Percentiles rank a stretch among this genome's conserved stretches.
These are phyloP conservation scores for Aschersonia sp. DNA, from an alignment of 2,329 filamentous ascomycete genomes.

Conservation along the genomic window DNA sequence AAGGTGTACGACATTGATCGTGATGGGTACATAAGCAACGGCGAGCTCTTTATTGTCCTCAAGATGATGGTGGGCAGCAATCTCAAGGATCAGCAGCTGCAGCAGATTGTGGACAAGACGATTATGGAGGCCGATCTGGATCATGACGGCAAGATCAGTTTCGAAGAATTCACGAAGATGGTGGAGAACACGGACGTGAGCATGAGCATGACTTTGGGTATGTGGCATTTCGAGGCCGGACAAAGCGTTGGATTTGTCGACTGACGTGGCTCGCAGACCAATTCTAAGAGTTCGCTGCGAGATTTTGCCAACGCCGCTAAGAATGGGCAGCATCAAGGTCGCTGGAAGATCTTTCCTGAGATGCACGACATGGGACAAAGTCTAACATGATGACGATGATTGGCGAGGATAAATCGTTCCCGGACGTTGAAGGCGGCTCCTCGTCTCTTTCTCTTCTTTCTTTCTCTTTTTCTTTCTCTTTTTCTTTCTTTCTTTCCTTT, in stretches of 20 bases:
- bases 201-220: conserved; percentile 61
- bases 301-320: background rate
- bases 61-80: conserved; percentile 99
- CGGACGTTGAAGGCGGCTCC: background rate
- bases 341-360: background rate
- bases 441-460: no score
- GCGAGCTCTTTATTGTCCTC: conserved; percentile 95
- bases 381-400: background rate
- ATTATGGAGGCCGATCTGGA: conserved; percentile 99
- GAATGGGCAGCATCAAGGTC: background rate
- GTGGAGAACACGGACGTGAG: conserved; percentile 82
- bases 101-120: conserved; percentile 99
- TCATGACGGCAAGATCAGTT: conserved; percentile 94
- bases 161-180: conserved; percentile 98
- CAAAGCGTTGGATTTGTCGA: background rate
- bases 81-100: conserved; percentile 94
- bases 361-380: background rate
- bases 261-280: background rate
- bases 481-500: no score
- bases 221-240: conserved; percentile 9
- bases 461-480: no score
- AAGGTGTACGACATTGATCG: conserved; percentile 99
- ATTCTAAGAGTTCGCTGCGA: background rate
- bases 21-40: conserved; percentile 96
- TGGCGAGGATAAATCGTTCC: background rate